Conservation (phyloP, 1,284 basidiomycete genomes). For the Boletus mariae region DNA sequence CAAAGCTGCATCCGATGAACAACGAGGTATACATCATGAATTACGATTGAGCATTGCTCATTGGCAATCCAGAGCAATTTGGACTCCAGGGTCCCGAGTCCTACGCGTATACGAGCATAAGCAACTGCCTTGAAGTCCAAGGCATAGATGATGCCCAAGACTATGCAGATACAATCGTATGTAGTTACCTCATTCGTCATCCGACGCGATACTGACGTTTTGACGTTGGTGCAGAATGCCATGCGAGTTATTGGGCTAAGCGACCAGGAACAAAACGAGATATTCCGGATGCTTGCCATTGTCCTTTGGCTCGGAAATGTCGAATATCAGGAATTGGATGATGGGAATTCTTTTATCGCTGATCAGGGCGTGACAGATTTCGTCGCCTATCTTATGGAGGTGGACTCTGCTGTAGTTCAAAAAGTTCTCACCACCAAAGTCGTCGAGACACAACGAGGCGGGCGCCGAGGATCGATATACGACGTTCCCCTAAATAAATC, state of each 20-base stretch:
- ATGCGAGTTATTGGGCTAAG: constrained; percentile 92
- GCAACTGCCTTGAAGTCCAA: constrained; percentile 88
- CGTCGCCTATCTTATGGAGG: constrained; percentile 92
- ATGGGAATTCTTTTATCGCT: constrained; percentile 81
- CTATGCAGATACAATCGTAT: constrained; percentile 83
- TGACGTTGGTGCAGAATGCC: constrained; percentile 57
- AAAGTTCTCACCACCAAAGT: constrained; percentile 86
- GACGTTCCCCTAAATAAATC: constrained; percentile 95
- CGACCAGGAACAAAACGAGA: constrained; percentile 84
- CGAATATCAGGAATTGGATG: constrained; percentile 84
- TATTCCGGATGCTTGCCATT: constrained; percentile 90
- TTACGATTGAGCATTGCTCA: constrained; percentile 12
- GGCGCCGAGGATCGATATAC: constrained; percentile 91
- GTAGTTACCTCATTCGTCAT: constrained; percentile 21
- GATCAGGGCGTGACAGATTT: constrained; percentile 95
- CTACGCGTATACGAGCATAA: constrained; percentile 90
- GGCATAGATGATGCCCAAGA: constrained; percentile 91
- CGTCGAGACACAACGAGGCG: constrained; percentile 92
- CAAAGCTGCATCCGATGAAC: constrained; percentile 86
- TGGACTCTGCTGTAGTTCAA: constrained; percentile 73
- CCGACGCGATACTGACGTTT: constrained; percentile 15
- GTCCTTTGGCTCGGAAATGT: constrained; percentile 98
- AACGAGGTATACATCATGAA: constrained; percentile 61
- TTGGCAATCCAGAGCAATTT: constrained; percentile 70
- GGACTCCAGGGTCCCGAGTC: constrained; percentile 97